phyloP scores from a whole-genome alignment of 768 basidiomycete genomes.

The Termitomyces sp. region DNA sequence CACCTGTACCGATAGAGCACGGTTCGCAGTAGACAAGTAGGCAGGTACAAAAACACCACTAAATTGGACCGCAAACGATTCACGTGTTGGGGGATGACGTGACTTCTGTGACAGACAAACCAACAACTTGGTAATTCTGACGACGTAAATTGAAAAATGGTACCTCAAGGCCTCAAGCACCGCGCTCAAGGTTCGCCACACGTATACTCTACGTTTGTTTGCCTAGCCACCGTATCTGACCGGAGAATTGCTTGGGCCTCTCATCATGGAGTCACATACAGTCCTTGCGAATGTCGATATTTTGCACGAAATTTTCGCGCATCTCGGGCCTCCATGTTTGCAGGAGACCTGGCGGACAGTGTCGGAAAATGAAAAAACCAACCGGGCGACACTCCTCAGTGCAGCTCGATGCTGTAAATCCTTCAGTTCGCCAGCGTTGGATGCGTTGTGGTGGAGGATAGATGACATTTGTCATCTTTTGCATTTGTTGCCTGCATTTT shows the following conservation, averaged over 20 bases:
- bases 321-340: not conserved
- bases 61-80: too few species aligned
- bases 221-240: not conserved
- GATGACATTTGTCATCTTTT: slow-evolving; percentile 3
- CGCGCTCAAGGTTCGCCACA: not conserved
- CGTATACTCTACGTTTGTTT: not conserved
- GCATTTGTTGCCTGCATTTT: slow-evolving; percentile 2
- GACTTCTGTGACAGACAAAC: too few species aligned
- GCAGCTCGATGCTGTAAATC: slow-evolving; percentile 5
- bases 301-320: slow-evolving; percentile 4
- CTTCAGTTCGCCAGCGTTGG: slow-evolving; percentile 2
- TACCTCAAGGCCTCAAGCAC: too few species aligned
- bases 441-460: slow-evolving; percentile 6
- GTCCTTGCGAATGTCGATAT: slow-evolving; percentile 3
- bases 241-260: not conserved
- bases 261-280: not conserved
- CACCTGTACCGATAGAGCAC: not conserved
- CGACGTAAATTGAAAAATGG: too few species aligned
- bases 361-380: not conserved
- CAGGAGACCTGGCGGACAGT: not conserved
- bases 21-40: not conserved
- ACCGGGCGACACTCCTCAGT: not conserved
- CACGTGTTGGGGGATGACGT: too few species aligned
- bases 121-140: too few species aligned
- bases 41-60: too few species aligned